These are phyloP conservation scores for Barbatosphaeria neglecta DNA, from an alignment of 495 filamentous ascomycete genomes.

Conservation along the genomic window DNA sequence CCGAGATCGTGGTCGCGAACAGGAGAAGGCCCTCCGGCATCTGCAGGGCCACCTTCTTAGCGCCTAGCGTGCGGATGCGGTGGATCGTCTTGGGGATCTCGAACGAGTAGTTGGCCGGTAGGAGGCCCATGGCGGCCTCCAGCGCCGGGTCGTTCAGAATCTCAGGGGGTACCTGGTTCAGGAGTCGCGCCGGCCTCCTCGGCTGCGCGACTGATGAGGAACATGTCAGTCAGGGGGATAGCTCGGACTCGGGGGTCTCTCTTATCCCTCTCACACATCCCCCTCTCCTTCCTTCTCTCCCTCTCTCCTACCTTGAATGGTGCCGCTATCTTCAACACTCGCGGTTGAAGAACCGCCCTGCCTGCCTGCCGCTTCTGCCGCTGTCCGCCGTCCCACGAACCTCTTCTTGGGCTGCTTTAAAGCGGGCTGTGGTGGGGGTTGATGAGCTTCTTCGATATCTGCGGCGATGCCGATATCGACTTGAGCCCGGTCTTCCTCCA, in stretches of 20 bases:
- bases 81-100: constrained; percentile 98
- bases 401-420: constrained; percentile 59
- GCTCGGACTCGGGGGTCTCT: not conserved
- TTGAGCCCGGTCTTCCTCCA: constrained; percentile 43
- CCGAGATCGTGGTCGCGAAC: constrained; percentile 95
- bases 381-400: constrained; percentile 59
- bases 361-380: constrained; percentile 40
- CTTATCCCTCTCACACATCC: too few species aligned
- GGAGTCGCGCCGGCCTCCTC: constrained; percentile 55
- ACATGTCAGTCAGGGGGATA: constrained; percentile 2
- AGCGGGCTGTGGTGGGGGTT: constrained; percentile 15
- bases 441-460: constrained; percentile 38
- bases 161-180: constrained; percentile 81
- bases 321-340: constrained; percentile 52
- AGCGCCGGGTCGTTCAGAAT: constrained; percentile 84
- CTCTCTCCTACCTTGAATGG: constrained; percentile 50
- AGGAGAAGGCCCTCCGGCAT: constrained; percentile 93
- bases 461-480: constrained; percentile 42
- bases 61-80: constrained; percentile 65
- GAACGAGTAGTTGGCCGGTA: constrained; percentile 92
- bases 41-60: constrained; percentile 78
- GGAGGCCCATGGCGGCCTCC: constrained; percentile 72
- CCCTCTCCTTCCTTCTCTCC: too few species aligned
- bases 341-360: constrained; percentile 29
- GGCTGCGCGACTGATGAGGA: constrained; percentile 38